These are phyloP conservation scores for Diphasiastrum complanatum DNA, from an alignment of 83 land plant genomes.

Conservation along the genomic window DNA sequence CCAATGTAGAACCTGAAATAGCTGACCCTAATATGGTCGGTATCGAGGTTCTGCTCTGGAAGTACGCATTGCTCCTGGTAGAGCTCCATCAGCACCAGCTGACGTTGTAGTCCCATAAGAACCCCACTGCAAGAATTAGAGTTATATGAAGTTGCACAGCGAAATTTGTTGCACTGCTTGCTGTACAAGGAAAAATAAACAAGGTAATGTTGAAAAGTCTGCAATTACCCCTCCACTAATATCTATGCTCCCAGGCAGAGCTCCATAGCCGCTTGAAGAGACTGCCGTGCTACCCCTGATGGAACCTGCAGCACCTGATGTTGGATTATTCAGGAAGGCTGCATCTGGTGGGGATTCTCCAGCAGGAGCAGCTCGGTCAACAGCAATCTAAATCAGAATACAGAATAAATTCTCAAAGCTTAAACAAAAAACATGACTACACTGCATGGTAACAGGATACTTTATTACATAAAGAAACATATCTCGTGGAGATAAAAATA, in stretches of 20 bases:
- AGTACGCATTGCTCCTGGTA: conserved; percentile 16
- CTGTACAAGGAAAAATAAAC: not conserved
- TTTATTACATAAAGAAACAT: not conserved
- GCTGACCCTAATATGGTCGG: conserved; percentile 39
- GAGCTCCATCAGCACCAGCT: conserved; percentile 19
- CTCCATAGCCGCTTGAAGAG: conserved; percentile 25
- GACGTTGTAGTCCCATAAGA: conserved; percentile 18
- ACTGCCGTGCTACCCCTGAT: conserved; percentile 23
- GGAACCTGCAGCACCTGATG: conserved; percentile 27
- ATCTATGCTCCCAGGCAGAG: conserved; percentile 22
- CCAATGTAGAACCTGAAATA: too few species aligned
- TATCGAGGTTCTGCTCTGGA: conserved; percentile 35
- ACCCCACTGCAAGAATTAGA: conserved; percentile 12
- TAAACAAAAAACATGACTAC: not conserved
- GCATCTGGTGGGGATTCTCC: conserved; percentile 20
- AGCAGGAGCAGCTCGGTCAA: conserved; percentile 38
- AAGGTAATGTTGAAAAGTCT: not conserved
- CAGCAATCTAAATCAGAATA: conserved; percentile 32
- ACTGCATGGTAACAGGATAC: not conserved
- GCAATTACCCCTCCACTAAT: conserved; percentile 21
- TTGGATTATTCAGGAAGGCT: not conserved
- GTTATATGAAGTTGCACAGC: not conserved
- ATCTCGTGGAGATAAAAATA: not conserved
- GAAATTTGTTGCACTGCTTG: not conserved
- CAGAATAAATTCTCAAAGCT: not conserved